A percentile compares a stretch with the other conserved stretches of the same genome.
Evolutionary conservation across 2,329 filamentous ascomycete genomes (phyloP).

Genomic region (Calonectria naviculata): DNA sequence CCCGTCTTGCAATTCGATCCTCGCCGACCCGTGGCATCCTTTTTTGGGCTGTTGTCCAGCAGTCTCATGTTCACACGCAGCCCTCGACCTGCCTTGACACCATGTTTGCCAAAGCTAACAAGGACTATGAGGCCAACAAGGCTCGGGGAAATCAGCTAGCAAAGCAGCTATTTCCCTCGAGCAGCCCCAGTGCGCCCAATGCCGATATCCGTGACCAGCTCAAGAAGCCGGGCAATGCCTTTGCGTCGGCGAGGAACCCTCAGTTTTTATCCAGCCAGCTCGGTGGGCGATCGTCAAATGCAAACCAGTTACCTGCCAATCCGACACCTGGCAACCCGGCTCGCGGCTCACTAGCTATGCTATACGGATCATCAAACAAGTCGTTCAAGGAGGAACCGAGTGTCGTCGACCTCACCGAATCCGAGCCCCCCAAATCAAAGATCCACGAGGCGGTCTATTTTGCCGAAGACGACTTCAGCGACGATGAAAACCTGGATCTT

Average conservation of each 20-base stretch:
- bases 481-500: slow-evolving; percentile 81
- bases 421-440: slow-evolving; percentile 42
- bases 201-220: slow-evolving; percentile 63
- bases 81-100: slow-evolving; percentile 33
- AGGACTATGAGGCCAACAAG: slow-evolving; percentile 51
- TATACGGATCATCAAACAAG: slow-evolving; percentile 59
- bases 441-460: slow-evolving; percentile 64
- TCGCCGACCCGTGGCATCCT: slow-evolving; percentile 48
- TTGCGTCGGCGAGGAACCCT: slow-evolving; percentile 53
- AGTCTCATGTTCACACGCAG: slow-evolving; percentile 38
- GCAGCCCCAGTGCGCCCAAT: slow-evolving; percentile 59
- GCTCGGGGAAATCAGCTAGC: slow-evolving; percentile 49
- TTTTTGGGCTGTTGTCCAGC: slow-evolving; percentile 34
- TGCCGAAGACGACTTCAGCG: slow-evolving; percentile 86
- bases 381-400: slow-evolving; percentile 55
- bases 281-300: slow-evolving; percentile 46
- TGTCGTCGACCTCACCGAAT: slow-evolving; percentile 49
- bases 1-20: slow-evolving; percentile 46
- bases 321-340: slow-evolving; percentile 21
- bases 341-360: slow-evolving; percentile 49
- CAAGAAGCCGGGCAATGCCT: slow-evolving; percentile 54
- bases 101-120: slow-evolving; percentile 52
- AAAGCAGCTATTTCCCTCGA: slow-evolving; percentile 69
- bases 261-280: slow-evolving; percentile 40
- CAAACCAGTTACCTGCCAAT: slow-evolving; percentile 35